A percentile compares a stretch with the other conserved stretches of the same genome.
These are phyloP conservation scores for Candida chilensis DNA, from an alignment of 805 yeast species.

Conservation along the genomic window DNA sequence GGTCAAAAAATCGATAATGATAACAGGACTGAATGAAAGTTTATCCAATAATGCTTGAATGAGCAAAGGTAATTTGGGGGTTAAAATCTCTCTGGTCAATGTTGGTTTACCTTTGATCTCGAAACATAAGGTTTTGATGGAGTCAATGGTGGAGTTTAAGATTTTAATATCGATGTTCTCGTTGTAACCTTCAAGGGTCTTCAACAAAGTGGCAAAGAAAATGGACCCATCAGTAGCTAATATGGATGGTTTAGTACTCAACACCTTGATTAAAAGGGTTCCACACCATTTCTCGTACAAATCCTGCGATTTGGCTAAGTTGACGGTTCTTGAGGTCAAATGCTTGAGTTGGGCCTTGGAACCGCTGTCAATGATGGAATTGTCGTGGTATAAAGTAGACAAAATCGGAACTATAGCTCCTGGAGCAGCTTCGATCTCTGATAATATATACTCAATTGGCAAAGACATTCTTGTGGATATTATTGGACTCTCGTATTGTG, in stretches of 20 bases:
- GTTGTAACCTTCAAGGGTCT: constrained; percentile 27
- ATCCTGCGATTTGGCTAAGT: constrained; percentile 15
- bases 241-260: constrained; percentile 5
- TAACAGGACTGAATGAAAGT: constrained; percentile 16
- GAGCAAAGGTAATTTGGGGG: constrained; percentile 66
- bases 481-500: too few relatives aligned
- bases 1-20: constrained; percentile 21
- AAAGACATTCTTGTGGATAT: too few relatives aligned
- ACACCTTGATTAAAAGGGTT: constrained; percentile 7
- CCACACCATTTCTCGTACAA: constrained; percentile 9
- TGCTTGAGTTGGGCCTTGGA: constrained; percentile 26
- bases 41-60: constrained; percentile 43
- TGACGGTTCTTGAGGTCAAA: constrained; percentile 22
- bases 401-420: constrained; percentile 23
- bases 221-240: constrained; percentile 23
- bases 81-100: constrained; percentile 71
- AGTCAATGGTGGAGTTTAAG: constrained; percentile 24
- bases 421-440: too few relatives aligned
- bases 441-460: too few relatives aligned
- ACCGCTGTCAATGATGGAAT: constrained; percentile 11
- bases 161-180: constrained; percentile 22
- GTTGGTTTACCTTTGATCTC: constrained; percentile 74
- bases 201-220: constrained; percentile 27
- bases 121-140: constrained; percentile 28
- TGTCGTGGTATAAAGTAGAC: constrained; percentile 15